Conservation (phyloP, 176 grass and related monocot genomes). For the Microstegium vimineum region DNA sequence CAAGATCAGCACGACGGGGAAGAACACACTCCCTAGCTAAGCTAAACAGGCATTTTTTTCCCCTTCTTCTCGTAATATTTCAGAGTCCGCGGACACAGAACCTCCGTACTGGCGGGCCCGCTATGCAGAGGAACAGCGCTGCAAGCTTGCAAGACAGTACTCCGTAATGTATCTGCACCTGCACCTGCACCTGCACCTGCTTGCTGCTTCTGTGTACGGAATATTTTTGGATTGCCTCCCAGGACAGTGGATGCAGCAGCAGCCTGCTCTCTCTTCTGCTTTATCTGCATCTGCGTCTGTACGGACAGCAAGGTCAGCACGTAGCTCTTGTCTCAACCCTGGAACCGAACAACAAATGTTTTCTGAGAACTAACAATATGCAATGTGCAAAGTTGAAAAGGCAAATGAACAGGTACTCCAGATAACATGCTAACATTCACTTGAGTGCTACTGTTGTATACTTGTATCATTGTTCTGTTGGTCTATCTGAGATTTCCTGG, state of each 20-base stretch:
- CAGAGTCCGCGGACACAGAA: not conserved
- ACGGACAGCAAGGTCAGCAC: not conserved
- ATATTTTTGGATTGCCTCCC: conserved; percentile 29
- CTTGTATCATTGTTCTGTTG: not conserved
- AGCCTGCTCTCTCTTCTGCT: not conserved
- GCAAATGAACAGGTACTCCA: not conserved
- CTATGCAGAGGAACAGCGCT: not conserved
- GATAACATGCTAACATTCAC: not conserved
- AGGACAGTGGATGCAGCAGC: conserved; percentile 21
- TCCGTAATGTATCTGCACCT: not conserved
- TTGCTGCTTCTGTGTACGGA: conserved; percentile 1
- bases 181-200: not conserved
- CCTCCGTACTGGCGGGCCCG: not conserved
- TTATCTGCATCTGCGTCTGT: not conserved
- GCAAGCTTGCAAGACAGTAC: not conserved
- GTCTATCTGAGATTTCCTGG: conserved; percentile 9
- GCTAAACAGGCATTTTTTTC: no score
- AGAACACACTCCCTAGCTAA: no score
- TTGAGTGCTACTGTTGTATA: not conserved
- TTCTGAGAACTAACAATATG: not conserved
- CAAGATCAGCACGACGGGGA: not conserved
- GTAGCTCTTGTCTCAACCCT: not conserved
- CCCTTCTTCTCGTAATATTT: not conserved
- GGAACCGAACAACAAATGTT: not conserved
- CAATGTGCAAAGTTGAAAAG: not conserved